Base-by-base conservation (phyloP, 2,329 filamentous ascomycete species). In the Penicillium frequentans region DNA sequence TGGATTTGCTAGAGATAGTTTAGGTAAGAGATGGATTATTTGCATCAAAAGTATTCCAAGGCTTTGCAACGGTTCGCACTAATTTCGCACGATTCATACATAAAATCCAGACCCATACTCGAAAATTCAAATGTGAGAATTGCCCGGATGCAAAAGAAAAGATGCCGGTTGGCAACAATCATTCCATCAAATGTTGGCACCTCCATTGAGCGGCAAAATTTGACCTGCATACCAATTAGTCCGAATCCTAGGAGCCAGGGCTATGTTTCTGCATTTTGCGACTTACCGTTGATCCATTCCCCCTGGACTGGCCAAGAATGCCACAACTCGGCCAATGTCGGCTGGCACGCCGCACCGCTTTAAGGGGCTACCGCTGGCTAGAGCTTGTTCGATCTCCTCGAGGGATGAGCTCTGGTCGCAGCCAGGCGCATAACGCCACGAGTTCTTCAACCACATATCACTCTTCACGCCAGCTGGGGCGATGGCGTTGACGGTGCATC, bases 381-480 rank as follows among this genome's bases (percentile, higher is more conserved):
- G 78, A 21, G 83, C 80, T 50, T 75, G 68, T 70, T 85, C 82
- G 64, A 86, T 86, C 53, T 76, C 78, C 50, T 82, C 79, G 75
- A 79, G 51, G 72, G 73, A 81, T 3, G 64, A 68, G 44, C 55
- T 59, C 54, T 64, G 57, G 37, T 67, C 50, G 26, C 65, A 82
- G 57, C 82, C 82, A 13, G 84, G 84, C 21, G 84, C 83, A 71
- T 87, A 87, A 69, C 85, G 83, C 84, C 85, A 87, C 24, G 85
- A 82, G 73, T 88, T 88, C 73, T 85, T 82, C 59, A 86, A 81
- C 77, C 88, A 91, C 89, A 91, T 91, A 73, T 91, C 89, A 44
- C 64, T 67, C 59, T 68, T 68, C 9, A 68, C 55, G 14, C 66
- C 66, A 21, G 65, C 66, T 3, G 66, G 66, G 1, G 66, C 66